Conservation (phyloP, 345 rosid genomes). For the Erucastrum elatum region DNA sequence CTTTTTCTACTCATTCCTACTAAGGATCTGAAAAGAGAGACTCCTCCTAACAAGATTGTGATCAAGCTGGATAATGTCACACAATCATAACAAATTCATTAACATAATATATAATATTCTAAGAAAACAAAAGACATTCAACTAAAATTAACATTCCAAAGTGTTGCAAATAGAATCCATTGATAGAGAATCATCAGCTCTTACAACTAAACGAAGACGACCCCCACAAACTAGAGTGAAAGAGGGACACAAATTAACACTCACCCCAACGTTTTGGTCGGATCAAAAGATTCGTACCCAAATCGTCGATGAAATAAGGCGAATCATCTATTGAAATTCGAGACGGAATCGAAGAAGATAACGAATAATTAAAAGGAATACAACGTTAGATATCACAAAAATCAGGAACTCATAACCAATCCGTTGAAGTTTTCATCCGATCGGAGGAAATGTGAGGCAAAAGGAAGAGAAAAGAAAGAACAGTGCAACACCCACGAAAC, state of each 20-base stretch:
- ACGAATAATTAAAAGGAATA: not conserved
- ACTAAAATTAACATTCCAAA: not conserved
- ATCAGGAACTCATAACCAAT: not conserved
- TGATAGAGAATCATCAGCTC: not conserved
- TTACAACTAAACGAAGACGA: not conserved
- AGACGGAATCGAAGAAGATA: not conserved
- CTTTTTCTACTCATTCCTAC: constrained; percentile 66
- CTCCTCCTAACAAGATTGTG: constrained; percentile 27
- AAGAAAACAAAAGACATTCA: not conserved
- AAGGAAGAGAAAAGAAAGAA: not conserved
- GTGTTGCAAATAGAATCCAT: not conserved
- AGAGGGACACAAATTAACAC: not conserved
- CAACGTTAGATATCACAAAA: constrained; percentile 5
- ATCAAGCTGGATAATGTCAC: constrained; percentile 13
- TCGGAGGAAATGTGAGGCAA: constrained; percentile 4
- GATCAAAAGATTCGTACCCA: constrained; percentile 14
- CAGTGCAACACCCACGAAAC: constrained; percentile 11
- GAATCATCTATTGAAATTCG: constrained; percentile 2
- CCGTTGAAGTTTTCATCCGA: constrained; percentile 28
- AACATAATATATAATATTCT: not conserved
- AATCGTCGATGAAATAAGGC: not conserved
- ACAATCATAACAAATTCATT: not conserved
- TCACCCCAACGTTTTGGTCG: not conserved
- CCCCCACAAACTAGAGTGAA: not conserved
- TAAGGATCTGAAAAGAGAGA: constrained; percentile 17